These are phyloP conservation scores for Diaporthe helianthi DNA, from an alignment of 2,329 filamentous ascomycete genomes.

Conservation along the genomic window DNA sequence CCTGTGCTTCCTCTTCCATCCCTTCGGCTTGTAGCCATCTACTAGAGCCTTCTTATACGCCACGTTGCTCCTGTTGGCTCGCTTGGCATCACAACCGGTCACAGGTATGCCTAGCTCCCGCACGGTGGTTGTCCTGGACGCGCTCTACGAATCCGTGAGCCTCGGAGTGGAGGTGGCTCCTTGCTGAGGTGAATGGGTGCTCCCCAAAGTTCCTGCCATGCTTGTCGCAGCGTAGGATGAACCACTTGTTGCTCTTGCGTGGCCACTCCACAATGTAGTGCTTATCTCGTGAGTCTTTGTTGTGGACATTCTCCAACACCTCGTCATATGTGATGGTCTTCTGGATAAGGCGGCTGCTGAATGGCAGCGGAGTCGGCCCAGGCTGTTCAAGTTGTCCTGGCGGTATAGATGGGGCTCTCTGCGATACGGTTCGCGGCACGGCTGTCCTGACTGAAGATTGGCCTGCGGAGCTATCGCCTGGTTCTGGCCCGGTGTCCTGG, in stretches of 20 bases:
- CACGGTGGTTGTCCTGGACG: not conserved
- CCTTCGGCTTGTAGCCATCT: not conserved
- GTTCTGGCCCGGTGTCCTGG: not conserved
- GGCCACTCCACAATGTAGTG: constrained; percentile 5
- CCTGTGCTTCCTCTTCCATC: not conserved
- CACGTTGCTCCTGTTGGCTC: not conserved
- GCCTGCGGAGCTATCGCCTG: too few relatives aligned
- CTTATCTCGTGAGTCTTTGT: not conserved
- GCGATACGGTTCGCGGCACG: not conserved
- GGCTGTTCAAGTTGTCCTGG: not conserved
- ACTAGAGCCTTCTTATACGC: not conserved
- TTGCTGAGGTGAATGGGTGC: not conserved
- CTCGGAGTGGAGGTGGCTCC: not conserved
- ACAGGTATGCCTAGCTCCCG: not conserved
- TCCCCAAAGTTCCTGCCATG: not conserved
- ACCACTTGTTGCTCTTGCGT: not conserved
- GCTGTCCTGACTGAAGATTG: not conserved
- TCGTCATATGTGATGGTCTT: not conserved
- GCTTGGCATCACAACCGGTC: not conserved
- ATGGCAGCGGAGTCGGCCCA: not conserved
- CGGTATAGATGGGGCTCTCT: not conserved
- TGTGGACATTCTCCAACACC: not conserved
- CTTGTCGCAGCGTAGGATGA: not conserved
- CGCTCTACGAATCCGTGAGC: not conserved
- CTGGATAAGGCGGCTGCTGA: not conserved